Evolutionary conservation across 2,329 filamentous ascomycete genomes (phyloP).

Genomic region (Eurotiales sp.): DNA sequence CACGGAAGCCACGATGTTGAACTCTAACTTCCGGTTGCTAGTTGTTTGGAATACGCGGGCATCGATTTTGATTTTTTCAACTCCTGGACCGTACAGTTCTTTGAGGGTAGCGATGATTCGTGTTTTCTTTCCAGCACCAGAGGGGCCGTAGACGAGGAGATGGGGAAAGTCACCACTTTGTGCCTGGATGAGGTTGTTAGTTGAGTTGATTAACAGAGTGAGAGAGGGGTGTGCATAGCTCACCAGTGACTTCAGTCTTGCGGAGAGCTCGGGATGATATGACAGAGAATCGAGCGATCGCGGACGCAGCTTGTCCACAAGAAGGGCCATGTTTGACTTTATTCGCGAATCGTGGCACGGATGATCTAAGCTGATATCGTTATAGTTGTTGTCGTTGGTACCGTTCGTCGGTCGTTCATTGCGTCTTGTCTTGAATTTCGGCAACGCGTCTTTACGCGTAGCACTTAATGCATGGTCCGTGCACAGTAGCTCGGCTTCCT

Average conservation of each 20-base stretch:
- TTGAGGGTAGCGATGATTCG: constrained; percentile 92
- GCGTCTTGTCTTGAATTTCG: neutral
- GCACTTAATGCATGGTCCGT: constrained; percentile 36
- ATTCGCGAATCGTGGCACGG: neutral
- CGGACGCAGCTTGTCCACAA: constrained; percentile 62
- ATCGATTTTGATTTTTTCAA: constrained; percentile 99
- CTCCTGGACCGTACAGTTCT: constrained; percentile 89
- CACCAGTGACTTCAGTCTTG: constrained; percentile 81
- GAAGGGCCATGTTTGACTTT: constrained; percentile 52
- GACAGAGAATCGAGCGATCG: constrained; percentile 58
- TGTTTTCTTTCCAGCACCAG: constrained; percentile 96
- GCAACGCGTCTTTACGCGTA: constrained; percentile 37
- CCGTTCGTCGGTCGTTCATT: too few species aligned
- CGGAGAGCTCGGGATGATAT: constrained; percentile 86
- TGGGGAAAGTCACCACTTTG: constrained; percentile 98
- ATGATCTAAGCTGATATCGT: too few species aligned
- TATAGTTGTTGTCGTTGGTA: constrained; percentile 3
- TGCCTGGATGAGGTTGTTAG: constrained; percentile 55
- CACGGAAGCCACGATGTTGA: constrained; percentile 95
- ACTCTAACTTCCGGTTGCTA: constrained; percentile 95
- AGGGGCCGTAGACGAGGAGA: constrained; percentile 93
- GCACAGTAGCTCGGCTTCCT: constrained; percentile 19
- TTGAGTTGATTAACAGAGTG: constrained; percentile 7
- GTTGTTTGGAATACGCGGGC: constrained; percentile 93
- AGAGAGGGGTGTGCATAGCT: constrained; percentile 22